phyloP scores from a whole-genome alignment of 2,329 filamentous ascomycete genomes.

The Talaromyces sp. region DNA sequence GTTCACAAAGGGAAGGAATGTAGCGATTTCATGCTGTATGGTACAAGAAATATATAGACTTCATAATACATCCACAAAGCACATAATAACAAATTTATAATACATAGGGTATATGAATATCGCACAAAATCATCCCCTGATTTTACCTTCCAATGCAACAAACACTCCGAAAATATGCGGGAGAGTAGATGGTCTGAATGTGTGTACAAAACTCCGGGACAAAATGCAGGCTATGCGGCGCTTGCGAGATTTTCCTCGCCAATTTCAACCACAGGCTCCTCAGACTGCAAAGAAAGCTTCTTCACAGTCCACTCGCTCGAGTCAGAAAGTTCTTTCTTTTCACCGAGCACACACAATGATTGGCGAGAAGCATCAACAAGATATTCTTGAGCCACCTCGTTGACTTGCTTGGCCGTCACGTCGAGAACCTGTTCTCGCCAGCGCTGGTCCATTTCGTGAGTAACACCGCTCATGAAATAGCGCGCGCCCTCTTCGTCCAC shows the following conservation, averaged over 20 bases:
- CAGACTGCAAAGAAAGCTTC: slow-evolving; percentile 59
- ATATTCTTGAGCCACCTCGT: slow-evolving; percentile 73
- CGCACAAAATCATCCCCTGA: slow-evolving; percentile 5
- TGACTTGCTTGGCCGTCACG: slow-evolving; percentile 74
- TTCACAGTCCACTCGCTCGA: slow-evolving; percentile 62
- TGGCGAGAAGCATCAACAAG: slow-evolving; percentile 56
- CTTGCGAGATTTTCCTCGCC: not conserved
- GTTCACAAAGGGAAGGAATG: not conserved
- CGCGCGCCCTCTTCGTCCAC: slow-evolving; percentile 85
- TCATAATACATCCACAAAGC: not conserved
- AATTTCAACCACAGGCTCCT: slow-evolving; percentile 32
- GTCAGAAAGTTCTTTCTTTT: slow-evolving; percentile 59
- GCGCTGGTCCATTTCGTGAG: slow-evolving; percentile 80
- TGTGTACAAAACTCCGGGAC: not conserved
- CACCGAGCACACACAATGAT: slow-evolving; percentile 69
- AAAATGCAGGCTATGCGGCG: not conserved
- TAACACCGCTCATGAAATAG: slow-evolving; percentile 77
- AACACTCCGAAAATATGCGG: not conserved
- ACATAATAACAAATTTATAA: not conserved
- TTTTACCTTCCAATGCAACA: slow-evolving; percentile 16
- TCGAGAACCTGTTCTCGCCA: slow-evolving; percentile 80
- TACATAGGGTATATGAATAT: slow-evolving; percentile 6
- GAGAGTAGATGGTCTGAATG: slow-evolving; percentile 10
- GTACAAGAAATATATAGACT: not conserved
- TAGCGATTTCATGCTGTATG: not conserved